phyloP scores from a whole-genome alignment of 2,329 filamentous ascomycete genomes.

The Coniochaeta sp. region DNA sequence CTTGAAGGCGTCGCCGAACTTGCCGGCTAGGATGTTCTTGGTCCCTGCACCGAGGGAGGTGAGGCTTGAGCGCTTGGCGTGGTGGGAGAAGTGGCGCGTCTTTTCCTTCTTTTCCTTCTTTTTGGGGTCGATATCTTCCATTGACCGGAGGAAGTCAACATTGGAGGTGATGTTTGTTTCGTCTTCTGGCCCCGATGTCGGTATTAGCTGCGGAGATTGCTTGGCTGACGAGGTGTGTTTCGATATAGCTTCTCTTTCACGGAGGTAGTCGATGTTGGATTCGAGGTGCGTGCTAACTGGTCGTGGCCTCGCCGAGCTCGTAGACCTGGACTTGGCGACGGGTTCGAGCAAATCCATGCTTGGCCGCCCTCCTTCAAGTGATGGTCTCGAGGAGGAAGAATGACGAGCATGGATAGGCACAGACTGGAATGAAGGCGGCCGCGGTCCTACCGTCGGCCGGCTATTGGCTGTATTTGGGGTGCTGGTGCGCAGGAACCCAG shows the following conservation, averaged over 20 bases:
- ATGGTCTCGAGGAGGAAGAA: conserved; percentile 53
- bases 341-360: conserved; percentile 54
- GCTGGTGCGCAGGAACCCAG: conserved; percentile 16
- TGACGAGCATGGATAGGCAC: conserved; percentile 27
- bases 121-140: conserved; percentile 59
- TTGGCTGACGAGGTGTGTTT: conserved; percentile 25
- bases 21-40: conserved; percentile 77
- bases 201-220: conserved; percentile 29
- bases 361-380: conserved; percentile 65
- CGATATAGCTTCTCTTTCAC: conserved; percentile 61
- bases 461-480: conserved; percentile 10
- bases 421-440: conserved; percentile 26
- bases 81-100: conserved; percentile 41
- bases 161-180: conserved; percentile 68
- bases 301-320: conserved; percentile 43
- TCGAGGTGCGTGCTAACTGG: conserved; percentile 80
- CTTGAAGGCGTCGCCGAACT: conserved; percentile 91
- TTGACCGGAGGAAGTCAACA: conserved; percentile 72
- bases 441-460: conserved; percentile 18
- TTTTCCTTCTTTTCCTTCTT: conserved; percentile 46
- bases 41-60: conserved; percentile 60
- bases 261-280: conserved; percentile 74
- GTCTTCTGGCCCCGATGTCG: conserved; percentile 39
- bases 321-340: conserved; percentile 41
- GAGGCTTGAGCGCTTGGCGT: conserved; percentile 67